Evolutionary conservation across 495 filamentous ascomycete genomes (phyloP).

Genomic region (Schizothecium vesticola): DNA sequence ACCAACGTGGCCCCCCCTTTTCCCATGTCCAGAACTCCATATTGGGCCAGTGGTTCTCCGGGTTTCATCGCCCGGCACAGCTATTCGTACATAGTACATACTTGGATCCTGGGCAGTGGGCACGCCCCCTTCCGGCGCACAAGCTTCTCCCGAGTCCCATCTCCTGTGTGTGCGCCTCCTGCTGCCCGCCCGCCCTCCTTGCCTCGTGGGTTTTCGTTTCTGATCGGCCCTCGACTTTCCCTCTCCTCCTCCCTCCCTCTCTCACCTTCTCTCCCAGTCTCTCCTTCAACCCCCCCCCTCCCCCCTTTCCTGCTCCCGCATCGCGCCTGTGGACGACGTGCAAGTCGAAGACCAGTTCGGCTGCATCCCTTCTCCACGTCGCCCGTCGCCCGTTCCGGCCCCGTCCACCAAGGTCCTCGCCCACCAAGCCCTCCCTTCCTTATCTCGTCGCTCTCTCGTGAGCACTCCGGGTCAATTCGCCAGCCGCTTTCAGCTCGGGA

Average conservation of each 20-base stretch:
- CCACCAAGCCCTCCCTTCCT: background rate
- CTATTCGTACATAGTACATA: background rate
- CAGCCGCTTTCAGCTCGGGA: conserved; percentile 6
- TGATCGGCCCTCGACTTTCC: conserved; percentile 14
- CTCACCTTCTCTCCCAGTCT: conserved; percentile 15
- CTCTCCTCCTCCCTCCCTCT: conserved; percentile 16
- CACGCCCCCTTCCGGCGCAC: conserved; percentile 10
- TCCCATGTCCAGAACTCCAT: conserved; percentile 3
- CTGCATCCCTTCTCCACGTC: conserved; percentile 20
- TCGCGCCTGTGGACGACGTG: conserved; percentile 22
- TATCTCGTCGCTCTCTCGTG: conserved; percentile 1
- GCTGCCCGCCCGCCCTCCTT: background rate
- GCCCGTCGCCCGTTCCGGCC: background rate
- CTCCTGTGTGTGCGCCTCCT: conserved; percentile 5
- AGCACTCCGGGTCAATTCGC: conserved; percentile 12
- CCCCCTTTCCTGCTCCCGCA: conserved; percentile 14
- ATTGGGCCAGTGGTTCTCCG: background rate
- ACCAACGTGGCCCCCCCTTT: conserved; percentile 18
- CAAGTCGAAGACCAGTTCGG: conserved; percentile 19
- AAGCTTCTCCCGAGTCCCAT: background rate
- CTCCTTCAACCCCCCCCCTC: conserved; percentile 24
- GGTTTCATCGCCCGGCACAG: conserved; percentile 19
- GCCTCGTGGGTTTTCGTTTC: conserved; percentile 10
- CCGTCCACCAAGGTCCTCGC: background rate
- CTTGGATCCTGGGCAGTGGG: conserved; percentile 12